Evolutionary conservation across 257 asterid species (phyloP).

Genomic region (Solanum acaule): DNA sequence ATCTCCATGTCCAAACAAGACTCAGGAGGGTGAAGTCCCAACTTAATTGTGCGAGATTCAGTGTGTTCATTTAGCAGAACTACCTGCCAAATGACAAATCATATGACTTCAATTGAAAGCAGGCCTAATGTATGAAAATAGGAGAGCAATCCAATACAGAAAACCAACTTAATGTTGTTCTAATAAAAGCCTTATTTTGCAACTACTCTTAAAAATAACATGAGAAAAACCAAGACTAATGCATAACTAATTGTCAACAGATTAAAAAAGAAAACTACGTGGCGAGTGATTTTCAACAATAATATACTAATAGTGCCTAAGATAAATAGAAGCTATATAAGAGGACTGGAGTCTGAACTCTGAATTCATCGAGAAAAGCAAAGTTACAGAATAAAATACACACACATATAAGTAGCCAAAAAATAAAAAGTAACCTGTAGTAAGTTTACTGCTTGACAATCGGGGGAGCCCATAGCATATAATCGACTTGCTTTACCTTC

Average conservation of each 20-base stretch:
- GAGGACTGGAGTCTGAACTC: not conserved
- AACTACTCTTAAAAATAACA: not conserved
- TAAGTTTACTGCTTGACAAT: slow-evolving; percentile 41
- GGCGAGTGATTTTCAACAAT: not conserved
- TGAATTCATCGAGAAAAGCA: not conserved
- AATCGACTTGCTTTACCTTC: slow-evolving; percentile 84
- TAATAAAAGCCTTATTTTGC: not conserved
- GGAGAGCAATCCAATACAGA: not conserved
- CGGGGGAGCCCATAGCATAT: slow-evolving; percentile 67
- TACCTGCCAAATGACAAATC: slow-evolving; percentile 47
- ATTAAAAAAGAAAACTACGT: not conserved
- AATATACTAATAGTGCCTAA: not conserved
- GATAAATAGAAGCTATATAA: not conserved
- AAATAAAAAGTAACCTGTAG: slow-evolving; percentile 43
- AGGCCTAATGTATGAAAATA: not conserved
- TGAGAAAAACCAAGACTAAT: not conserved
- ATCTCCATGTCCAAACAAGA: slow-evolving; percentile 57
- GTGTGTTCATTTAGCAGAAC: slow-evolving; percentile 68
- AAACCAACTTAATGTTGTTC: not conserved
- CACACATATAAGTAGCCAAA: not conserved
- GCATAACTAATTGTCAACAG: not conserved
- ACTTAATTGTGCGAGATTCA: slow-evolving; percentile 71
- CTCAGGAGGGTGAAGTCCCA: slow-evolving; percentile 63
- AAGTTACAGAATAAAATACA: not conserved
- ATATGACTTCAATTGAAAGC: not conserved